A percentile compares a stretch with the other conserved stretches of the same genome.
Conservation (phyloP, 2,329 filamentous ascomycete genomes). For the Penicillium sp. region DNA sequence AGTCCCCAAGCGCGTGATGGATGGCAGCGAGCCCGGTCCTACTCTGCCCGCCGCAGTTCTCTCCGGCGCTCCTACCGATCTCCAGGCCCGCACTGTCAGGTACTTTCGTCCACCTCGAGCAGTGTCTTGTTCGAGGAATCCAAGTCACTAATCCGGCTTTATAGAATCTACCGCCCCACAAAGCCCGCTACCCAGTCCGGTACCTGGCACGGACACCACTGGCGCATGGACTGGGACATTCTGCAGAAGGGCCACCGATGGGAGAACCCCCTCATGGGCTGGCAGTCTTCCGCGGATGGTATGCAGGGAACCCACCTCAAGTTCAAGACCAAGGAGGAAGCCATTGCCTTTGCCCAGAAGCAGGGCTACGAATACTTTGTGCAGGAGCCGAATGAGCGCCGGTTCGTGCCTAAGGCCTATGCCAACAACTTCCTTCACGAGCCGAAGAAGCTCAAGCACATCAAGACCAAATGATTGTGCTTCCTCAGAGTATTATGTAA, state of each 20-base stretch:
- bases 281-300: slow-evolving; percentile 92
- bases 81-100: slow-evolving; percentile 93
- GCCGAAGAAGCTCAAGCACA: slow-evolving; percentile 81
- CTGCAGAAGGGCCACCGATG: slow-evolving; percentile 89
- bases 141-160: slow-evolving; percentile 2
- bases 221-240: slow-evolving; percentile 99
- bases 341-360: slow-evolving; percentile 94
- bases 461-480: slow-evolving; percentile 71
- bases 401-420: slow-evolving; percentile 88
- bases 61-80: slow-evolving; percentile 88
- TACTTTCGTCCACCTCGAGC: slow-evolving; percentile 46
- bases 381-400: slow-evolving; percentile 89
- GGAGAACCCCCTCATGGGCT: slow-evolving; percentile 98
- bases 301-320: slow-evolving; percentile 93
- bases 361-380: slow-evolving; percentile 99
- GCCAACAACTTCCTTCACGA: slow-evolving; percentile 94
- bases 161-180: slow-evolving; percentile 84
- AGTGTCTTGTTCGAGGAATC: slow-evolving; percentile 24
- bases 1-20: slow-evolving; percentile 83
- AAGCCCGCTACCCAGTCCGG: slow-evolving; percentile 98
- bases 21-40: slow-evolving; percentile 80
- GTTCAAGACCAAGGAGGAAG: slow-evolving; percentile 93
- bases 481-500: slow-evolving; percentile 41
- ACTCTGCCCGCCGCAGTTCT: slow-evolving; percentile 79
- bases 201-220: slow-evolving; percentile 77